Base-by-base conservation (phyloP, 1,284 basidiomycete genomes). In the Melanopsichium pennsylvanicum region DNA sequence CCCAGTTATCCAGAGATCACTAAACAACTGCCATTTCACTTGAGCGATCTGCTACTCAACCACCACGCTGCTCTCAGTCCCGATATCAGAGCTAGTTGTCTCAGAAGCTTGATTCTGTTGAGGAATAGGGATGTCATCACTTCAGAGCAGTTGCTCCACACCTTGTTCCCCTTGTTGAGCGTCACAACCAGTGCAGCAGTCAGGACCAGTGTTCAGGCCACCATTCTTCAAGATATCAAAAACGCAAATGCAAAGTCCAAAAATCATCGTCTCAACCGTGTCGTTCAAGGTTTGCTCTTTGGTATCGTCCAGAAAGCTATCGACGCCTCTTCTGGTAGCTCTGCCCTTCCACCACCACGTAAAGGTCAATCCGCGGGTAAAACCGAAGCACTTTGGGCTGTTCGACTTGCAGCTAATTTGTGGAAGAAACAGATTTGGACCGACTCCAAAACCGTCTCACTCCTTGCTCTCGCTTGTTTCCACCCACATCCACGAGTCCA, bases 361-460 rank as follows among this genome's bases (percentile, higher is more conserved):
- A 68, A 92, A 73, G 87, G 92, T 12, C 81, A 81, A 57, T 72
- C 64, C 16, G 64, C 55, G 6, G 70, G 75, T 26, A 77, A 75
- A 54, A 71, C 72, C 9, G 95, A 97, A 77, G 94, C 95, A 2
- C 90, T 97, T 86, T 98, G 96, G 95, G 95, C 96, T 2, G 89
- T 98, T 37, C 90, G 95, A 42, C 83, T 98, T 48, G 92, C 94
- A 13, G 90, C 92, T 77, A 94, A 98, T 75, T 84, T 98, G 22
- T 98, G 95, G 96, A 87, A 87, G 74, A 97, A 95, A 83, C 88
- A 89, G 29, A 88, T 96, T 33, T 99, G 95, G 93, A 89, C 87
- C 51, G 96, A 98, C 80, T 86, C 89, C 3, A 97, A 97, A 84
- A 88, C 93, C 0, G 93, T 98, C 6, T 89, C 94, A 5, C 95